Percentiles rank a stretch among this genome's conserved stretches.
Evolutionary conservation across 352 stramenopile genomes (phyloP).

Genomic region (Globisporangium acanthophoron): DNA sequence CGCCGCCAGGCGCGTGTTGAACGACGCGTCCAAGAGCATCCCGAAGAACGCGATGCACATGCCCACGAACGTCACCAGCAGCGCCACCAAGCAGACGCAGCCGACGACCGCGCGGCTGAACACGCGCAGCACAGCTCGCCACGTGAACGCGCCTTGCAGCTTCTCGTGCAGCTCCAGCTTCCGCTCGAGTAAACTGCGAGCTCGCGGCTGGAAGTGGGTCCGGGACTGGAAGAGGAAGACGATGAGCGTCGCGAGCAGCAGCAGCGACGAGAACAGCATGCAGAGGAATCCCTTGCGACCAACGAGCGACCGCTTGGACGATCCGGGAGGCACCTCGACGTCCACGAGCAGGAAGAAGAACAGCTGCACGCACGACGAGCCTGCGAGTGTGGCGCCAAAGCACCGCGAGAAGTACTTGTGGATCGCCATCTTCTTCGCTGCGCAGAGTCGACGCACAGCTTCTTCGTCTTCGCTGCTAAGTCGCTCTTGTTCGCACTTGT

Average conservation of each 20-base stretch:
- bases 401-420: constrained; percentile 30
- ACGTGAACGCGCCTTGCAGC: constrained; percentile 10
- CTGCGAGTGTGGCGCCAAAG: constrained; percentile 36
- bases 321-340: constrained; percentile 13
- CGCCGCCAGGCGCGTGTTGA: constrained; percentile 29
- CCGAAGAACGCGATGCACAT: constrained; percentile 19
- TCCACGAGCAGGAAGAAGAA: constrained; percentile 55
- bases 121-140: constrained; percentile 16
- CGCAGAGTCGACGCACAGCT: neutral
- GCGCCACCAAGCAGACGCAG: constrained; percentile 20
- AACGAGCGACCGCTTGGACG: constrained; percentile 3
- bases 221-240: constrained; percentile 48
- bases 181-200: constrained; percentile 17
- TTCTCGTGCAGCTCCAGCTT: constrained; percentile 32
- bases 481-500: constrained; percentile 1
- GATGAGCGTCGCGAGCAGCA: constrained; percentile 32
- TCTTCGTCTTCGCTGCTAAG: neutral
- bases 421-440: constrained; percentile 6
- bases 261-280: constrained; percentile 33
- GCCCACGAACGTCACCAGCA: constrained; percentile 25
- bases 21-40: constrained; percentile 23
- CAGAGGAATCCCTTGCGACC: constrained; percentile 21
- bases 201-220: constrained; percentile 9
- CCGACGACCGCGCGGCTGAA: constrained; percentile 22
- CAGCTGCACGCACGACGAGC: constrained; percentile 39